Percentiles rank a stretch among this genome's conserved stretches.
These are phyloP conservation scores for Lentinula boryana DNA, from an alignment of 768 basidiomycete genomes.

Conservation along the genomic window DNA sequence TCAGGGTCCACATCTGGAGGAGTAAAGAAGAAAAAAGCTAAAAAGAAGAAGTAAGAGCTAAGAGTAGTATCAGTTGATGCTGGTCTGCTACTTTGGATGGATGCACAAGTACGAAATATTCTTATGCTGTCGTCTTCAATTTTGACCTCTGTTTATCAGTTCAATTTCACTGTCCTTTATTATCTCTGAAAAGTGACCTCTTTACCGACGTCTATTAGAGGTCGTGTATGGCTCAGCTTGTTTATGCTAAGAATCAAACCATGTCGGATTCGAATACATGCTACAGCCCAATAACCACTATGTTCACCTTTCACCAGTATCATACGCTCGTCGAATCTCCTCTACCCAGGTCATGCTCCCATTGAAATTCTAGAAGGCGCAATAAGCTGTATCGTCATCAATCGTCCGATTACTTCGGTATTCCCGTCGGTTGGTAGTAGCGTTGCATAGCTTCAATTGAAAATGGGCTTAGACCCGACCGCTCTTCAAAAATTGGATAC, in stretches of 20 bases:
- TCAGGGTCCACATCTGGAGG: slow-evolving; percentile 34
- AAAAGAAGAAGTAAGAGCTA: slow-evolving; percentile 46
- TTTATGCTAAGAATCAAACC: no score
- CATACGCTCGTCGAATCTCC: no score
- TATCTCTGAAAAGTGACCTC: neutral
- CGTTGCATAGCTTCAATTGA: neutral
- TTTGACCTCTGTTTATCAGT: neutral
- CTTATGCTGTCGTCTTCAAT: neutral
- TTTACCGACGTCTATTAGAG: neutral
- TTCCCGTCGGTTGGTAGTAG: neutral
- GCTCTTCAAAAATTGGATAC: neutral
- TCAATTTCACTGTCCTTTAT: no score
- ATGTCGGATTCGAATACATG: neutral
- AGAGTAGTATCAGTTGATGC: neutral
- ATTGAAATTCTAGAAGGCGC: no score
- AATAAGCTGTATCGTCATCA: no score
- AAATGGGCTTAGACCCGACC: neutral
- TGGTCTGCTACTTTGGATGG: neutral
- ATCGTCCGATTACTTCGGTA: neutral
- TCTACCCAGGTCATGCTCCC: no score
- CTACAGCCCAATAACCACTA: no score
- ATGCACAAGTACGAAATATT: neutral
- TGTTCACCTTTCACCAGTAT: no score
- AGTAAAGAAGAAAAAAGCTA: slow-evolving; percentile 79
- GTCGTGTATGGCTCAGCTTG: neutral